A percentile compares a stretch with the other conserved stretches of the same genome.
Conservation (phyloP, 192 early-diverging fungal genomes). For the Hyaloraphidium curvatum region DNA sequence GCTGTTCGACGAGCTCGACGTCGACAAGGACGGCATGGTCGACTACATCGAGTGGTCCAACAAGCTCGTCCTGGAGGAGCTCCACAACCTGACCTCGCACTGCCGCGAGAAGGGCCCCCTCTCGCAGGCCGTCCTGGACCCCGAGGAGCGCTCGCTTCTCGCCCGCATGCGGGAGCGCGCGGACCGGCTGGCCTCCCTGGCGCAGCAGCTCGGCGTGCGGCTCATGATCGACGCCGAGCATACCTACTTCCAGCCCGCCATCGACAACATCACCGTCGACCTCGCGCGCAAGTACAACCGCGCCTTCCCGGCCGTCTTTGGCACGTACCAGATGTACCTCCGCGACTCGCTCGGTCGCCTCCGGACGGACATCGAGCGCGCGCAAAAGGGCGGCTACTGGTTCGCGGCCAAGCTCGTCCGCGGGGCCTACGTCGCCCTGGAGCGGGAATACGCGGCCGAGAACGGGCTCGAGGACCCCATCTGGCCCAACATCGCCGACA, state of each 20-base stretch:
- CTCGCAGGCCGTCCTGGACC: no score
- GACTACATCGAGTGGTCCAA: conserved; percentile 34
- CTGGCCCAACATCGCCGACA: no score
- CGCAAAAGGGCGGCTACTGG: conserved; percentile 48
- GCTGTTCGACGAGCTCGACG: conserved; percentile 24
- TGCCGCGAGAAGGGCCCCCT: no score
- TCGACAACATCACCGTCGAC: conserved; percentile 64
- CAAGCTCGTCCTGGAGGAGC: conserved; percentile 19
- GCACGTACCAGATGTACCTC: conserved; percentile 95
- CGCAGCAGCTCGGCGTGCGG: conserved; percentile 38
- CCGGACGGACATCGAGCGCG: conserved; percentile 37
- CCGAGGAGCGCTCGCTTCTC: conserved; percentile 37
- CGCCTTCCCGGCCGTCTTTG: conserved; percentile 51
- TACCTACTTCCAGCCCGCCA: conserved; percentile 77
- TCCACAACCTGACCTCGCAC: no score
- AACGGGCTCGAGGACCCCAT: no score
- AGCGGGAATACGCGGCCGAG: no score
- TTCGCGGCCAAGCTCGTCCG: conserved; percentile 81
- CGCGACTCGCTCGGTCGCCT: conserved; percentile 41
- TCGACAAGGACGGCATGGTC: conserved; percentile 28
- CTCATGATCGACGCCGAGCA: conserved; percentile 89
- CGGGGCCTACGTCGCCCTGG: no score
- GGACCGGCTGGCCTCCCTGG: conserved; percentile 56
- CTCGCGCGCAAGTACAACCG: conserved; percentile 55
- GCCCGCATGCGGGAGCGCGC: no score